Base-by-base conservation (phyloP, 225 moss, liverwort and hornwort genomes). In the Pleurozium schreberi region DNA sequence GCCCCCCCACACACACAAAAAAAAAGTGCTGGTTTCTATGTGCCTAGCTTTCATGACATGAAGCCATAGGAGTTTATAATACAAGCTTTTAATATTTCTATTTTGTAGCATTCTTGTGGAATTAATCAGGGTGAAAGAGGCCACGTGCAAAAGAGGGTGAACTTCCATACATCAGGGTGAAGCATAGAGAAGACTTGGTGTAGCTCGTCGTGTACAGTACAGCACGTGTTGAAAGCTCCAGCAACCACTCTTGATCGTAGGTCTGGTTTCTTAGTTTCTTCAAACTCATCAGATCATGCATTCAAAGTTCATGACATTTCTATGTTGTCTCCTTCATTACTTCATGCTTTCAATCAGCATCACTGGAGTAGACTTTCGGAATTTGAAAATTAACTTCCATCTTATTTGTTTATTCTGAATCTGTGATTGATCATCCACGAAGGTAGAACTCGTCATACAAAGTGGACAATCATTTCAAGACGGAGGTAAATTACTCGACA, bases 201-300 rank as follows among this genome's bases (percentile, higher is more conserved):
- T 20, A 10, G 9, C 38, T 93, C 26, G 86, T 76, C 80, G 93
- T 86, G 93, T 92, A 19, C 49, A 49, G 49, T 49, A 49, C 49
- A n/a, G n/a, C n/a, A n/a, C n/a, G n/a, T n/a, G n/a, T 94, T 92
- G 66, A 90, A 92, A 91, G 90, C 92, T 85, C 89, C 90, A 79
- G 85, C 94, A 78, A 94, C 89, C 68, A 88, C 75, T 81, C 91
- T 94, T 83, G 92, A 91, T 89, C 89, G 92, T 82, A 92, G 90
- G 92, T 94, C 78, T 82, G 80, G 45, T 87, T 87, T 87, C 25
- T 61, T 87, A n/a, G n/a, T n/a, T n/a, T 82, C 83, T 80, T 81
- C 50, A 87, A 81, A 80, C 60, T 86, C 36, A 64, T 69, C 30
- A 69, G 42, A 13, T 53, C 47, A 20, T n/a, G n/a, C n/a, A n/a